Conservation (phyloP, 495 filamentous ascomycete species). For the Ascodesmis nigricans region DNA sequence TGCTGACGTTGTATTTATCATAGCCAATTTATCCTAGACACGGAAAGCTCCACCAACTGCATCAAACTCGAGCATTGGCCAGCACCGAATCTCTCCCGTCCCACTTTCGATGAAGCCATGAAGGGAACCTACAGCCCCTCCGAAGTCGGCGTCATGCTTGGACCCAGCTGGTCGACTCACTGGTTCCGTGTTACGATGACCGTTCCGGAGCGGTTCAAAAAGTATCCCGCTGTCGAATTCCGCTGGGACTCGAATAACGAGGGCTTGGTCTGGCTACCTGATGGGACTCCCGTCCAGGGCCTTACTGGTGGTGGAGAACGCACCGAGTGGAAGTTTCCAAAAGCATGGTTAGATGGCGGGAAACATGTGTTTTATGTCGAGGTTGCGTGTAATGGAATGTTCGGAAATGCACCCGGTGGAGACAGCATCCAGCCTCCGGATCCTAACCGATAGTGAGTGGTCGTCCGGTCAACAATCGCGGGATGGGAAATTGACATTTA, state of each 20-base stretch:
- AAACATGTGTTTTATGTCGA: slow-evolving; percentile 82
- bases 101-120: slow-evolving; percentile 75
- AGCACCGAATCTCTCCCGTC: slow-evolving; percentile 53
- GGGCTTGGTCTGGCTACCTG: slow-evolving; percentile 68
- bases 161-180: slow-evolving; percentile 95
- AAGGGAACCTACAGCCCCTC: slow-evolving; percentile 17
- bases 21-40: slow-evolving; percentile 44
- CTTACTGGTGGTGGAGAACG: slow-evolving; percentile 81
- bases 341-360: slow-evolving; percentile 56
- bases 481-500: too few relatives aligned
- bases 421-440: slow-evolving; percentile 76
- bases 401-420: slow-evolving; percentile 59
- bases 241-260: slow-evolving; percentile 92
- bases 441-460: slow-evolving; percentile 39
- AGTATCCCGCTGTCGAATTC: slow-evolving; percentile 66
- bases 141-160: slow-evolving; percentile 46
- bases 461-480: neutral
- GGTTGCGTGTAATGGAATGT: slow-evolving; percentile 98
- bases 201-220: slow-evolving; percentile 44
- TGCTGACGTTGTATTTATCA: neutral
- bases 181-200: slow-evolving; percentile 75
- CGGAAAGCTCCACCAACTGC: slow-evolving; percentile 42
- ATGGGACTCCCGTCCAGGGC: slow-evolving; percentile 77
- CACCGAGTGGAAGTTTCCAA: slow-evolving; percentile 71
- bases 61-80: slow-evolving; percentile 77